phyloP scores from a whole-genome alignment of 495 filamentous ascomycete species.

The Durotheca rogersii region DNA sequence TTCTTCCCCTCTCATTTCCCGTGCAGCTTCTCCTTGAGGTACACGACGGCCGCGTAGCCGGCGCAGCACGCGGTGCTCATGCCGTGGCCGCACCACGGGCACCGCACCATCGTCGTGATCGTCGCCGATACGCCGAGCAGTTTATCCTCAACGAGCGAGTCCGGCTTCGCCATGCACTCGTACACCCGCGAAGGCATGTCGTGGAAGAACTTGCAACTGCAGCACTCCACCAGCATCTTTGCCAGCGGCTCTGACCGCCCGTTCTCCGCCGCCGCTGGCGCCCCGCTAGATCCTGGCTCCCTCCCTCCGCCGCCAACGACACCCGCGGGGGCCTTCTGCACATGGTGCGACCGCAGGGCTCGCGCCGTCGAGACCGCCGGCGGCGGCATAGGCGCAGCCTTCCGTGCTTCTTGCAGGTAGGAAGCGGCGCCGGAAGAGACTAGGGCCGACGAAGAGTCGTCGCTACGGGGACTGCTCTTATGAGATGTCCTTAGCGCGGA shows the following conservation, averaged over 20 bases:
- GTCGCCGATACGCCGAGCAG: slow-evolving; percentile 51
- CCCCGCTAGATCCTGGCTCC: no score
- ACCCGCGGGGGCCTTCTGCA: slow-evolving; percentile 29
- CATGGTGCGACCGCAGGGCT: slow-evolving; percentile 25
- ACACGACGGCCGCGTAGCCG: slow-evolving; percentile 70
- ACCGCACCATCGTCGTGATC: slow-evolving; percentile 61
- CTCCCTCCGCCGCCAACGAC: no score
- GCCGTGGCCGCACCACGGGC: slow-evolving; percentile 76
- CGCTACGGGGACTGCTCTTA: slow-evolving; percentile 22
- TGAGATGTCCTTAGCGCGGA: slow-evolving; percentile 30
- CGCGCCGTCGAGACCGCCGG: slow-evolving; percentile 24
- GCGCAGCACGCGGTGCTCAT: slow-evolving; percentile 73
- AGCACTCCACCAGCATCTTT: slow-evolving; percentile 81
- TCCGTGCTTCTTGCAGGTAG: slow-evolving; percentile 42
- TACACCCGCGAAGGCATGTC: slow-evolving; percentile 76
- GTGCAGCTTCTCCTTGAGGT: slow-evolving; percentile 66
- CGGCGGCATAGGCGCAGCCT: slow-evolving; percentile 29
- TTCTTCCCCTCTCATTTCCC: slow-evolving; percentile 34
- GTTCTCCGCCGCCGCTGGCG: slow-evolving; percentile 5
- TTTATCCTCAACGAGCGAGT: slow-evolving; percentile 52
- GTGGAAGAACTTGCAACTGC: slow-evolving; percentile 78
- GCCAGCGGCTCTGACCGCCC: slow-evolving; percentile 57
- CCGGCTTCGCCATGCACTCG: slow-evolving; percentile 68
- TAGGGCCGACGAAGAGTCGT: slow-evolving; percentile 14
- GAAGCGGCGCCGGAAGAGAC: slow-evolving; percentile 32